Percentiles rank a stretch among this genome's conserved stretches.
These are phyloP conservation scores for Plasmodium knowlesi DNA, from an alignment of 169 alveolate genomes.

Conservation along the genomic window DNA sequence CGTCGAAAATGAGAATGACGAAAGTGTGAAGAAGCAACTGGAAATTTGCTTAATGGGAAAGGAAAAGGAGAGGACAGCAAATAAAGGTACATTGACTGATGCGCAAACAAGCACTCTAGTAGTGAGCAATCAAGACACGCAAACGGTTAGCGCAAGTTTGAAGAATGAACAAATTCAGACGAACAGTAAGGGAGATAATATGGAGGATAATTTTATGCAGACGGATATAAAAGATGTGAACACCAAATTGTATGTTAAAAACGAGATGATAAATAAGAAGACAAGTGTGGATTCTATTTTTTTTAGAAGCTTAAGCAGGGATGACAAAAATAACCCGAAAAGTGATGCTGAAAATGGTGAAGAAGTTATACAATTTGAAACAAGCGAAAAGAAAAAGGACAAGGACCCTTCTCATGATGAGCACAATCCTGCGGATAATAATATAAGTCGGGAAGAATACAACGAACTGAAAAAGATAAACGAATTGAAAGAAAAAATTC, in stretches of 20 bases:
- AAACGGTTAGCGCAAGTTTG: slow-evolving; percentile 16
- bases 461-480: slow-evolving; percentile 48
- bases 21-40: slow-evolving; percentile 9
- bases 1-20: slow-evolving; percentile 46
- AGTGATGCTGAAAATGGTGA: not conserved
- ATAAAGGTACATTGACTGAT: not conserved
- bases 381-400: not conserved
- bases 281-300: slow-evolving; percentile 75
- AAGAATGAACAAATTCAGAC: slow-evolving; percentile 61
- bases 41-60: slow-evolving; percentile 9
- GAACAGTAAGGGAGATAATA: not conserved
- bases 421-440: not conserved
- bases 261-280: slow-evolving; percentile 55
- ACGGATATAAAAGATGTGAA: slow-evolving; percentile 59
- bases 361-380: not conserved
- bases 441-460: slow-evolving; percentile 24
- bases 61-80: not conserved
- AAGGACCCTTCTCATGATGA: not conserved
- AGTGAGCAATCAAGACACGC: slow-evolving; percentile 29
- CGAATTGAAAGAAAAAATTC: slow-evolving; percentile 55
- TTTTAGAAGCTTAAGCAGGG: slow-evolving; percentile 60
- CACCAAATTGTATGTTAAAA: slow-evolving; percentile 15
- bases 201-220: slow-evolving; percentile 36
- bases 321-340: not conserved
- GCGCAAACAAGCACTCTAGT: not conserved